phyloP scores from a whole-genome alignment of 1,284 basidiomycete genomes.

The Fistulina hepatica region DNA sequence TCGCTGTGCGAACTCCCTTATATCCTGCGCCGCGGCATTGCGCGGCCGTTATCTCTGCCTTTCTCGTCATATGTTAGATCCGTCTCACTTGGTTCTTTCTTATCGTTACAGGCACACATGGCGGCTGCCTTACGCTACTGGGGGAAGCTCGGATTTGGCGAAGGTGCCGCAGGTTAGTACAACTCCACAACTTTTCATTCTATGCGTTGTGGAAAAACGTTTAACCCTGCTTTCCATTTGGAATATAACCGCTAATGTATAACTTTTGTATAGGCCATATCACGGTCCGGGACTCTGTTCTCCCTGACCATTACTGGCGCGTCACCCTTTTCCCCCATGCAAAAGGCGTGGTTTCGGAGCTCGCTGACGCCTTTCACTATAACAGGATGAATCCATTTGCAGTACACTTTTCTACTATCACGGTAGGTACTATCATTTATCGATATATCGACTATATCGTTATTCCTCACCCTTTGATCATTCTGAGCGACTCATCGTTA shows the following conservation, averaged over 20 bases:
- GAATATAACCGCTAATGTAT: no score
- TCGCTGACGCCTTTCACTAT: not conserved
- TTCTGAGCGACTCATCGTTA: not conserved
- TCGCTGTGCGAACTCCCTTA: not conserved
- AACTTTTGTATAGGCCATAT: no score
- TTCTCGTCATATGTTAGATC: no score
- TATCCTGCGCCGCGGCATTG: no score
- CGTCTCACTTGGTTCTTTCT: no score
- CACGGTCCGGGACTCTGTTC: slow-evolving; percentile 9
- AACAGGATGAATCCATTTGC: slow-evolving; percentile 22
- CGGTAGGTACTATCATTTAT: slow-evolving; percentile 12
- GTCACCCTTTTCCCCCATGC: slow-evolving; percentile 4
- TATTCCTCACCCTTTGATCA: not conserved
- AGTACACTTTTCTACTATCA: slow-evolving; percentile 22
- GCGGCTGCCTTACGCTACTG: slow-evolving; percentile 20
- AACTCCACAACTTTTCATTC: no score
- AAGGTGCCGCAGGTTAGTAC: not conserved
- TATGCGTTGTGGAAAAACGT: no score
- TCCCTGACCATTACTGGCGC: slow-evolving; percentile 16
- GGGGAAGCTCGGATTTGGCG: not conserved
- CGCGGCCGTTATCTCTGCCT: no score
- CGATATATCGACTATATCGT: no score
- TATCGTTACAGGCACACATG: slow-evolving; percentile 21
- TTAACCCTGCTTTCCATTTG: no score
- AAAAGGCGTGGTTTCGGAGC: not conserved